Evolutionary conservation across 148 eudicot species (phyloP), one percentile per base, ranked within the genome.

Genomic region (Camellia sinensis): DNA sequence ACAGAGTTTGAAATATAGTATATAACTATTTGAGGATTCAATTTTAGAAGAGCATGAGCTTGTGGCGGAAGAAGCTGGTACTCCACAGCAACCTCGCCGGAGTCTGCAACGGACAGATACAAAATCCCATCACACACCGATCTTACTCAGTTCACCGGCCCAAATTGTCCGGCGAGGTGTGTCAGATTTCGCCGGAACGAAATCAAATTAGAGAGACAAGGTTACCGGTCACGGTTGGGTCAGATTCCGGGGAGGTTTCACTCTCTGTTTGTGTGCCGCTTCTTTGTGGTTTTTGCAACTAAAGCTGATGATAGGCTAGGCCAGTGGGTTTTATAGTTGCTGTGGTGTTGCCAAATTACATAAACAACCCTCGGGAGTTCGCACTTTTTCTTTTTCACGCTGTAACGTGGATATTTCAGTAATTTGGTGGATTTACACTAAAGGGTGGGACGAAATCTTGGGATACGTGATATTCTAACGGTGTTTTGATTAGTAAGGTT

Each of bases 11-110:
- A 44, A 65, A 21, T 18, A 29, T 8, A 56, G 7, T 53, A 57
- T 56, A 63, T 74, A 8, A 21, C 7, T 14, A 7, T 48, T 5
- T 21, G 46, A 3, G 17, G 43, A 76, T 18, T 65, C 22, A 67
- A 52, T 77, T 56, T 89, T 86, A 92, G 83, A 92, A 90, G 50
- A 92, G 84, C 97, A 89, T 92, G 86, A 89, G 85, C 93, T 89
- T 90, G 78, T 92, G 97, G 87, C 97, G 97, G 79, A 92, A 92
- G 89, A 92, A 92, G 81, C 97, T 92, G 60, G 94, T 89, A 50
- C 92, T 89, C 97, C 97, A 92, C 8, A 92, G 88, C 77, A 92
- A 84, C 87, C 97, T 90, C 46, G 97, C 92, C 74, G 94, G 97
- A 61, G 88, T 81, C 15, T 89, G 88, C 85, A 92, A 86, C 82